Evolutionary conservation across 2,329 filamentous ascomycete genomes (phyloP), one percentile per base, ranked within the genome.

Genomic region (Xylaria sp.): DNA sequence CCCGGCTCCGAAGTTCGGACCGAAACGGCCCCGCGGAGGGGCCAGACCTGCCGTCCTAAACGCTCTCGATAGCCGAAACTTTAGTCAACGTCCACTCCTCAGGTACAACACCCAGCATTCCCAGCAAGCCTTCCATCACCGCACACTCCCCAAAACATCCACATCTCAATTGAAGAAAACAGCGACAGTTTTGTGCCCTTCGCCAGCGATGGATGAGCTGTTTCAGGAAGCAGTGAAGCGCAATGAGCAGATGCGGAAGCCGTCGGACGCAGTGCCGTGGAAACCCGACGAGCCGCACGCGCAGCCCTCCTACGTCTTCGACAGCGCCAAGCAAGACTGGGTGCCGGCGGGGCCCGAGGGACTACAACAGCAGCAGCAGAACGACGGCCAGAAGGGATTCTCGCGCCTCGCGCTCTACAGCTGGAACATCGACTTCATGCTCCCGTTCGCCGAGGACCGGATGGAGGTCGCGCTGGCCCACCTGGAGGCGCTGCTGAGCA

Each of bases 341-440:
- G 39, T 54, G 24, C 24, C 51, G 18, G 44, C 50, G 3, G 19
- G 47, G 16, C 17, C 34, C 26, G 42, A 47, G 41, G 44, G 47
- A 20, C 7, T 2, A 18, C 43, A 39, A n/a, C n/a, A n/a, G n/a
- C n/a, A n/a, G n/a, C n/a, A n/a, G n/a, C n/a, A n/a, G 13, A 34
- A 43, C 13, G 29, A n/a, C 2, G 21, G 3, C 24, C 24, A 9
- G 7, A 18, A 13, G 2, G 44, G 39, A n/a, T 60, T 69, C 39
- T 49, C 39, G 3, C 57, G 53, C 2, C 59, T 71, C 1, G 64
- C 59, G 1, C 45, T 71, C 8, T 64, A 59, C 40, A 64, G 61
- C 47, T 72, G 69, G 69, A 72, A 72, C 56, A 66, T 71, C 24
- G 70, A 72, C 47, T 71, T 68, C 57, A 70, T 67, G 66, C 59